Conservation (phyloP, 768 basidiomycete genomes). For the Chalciporus pseudorubinellus region DNA sequence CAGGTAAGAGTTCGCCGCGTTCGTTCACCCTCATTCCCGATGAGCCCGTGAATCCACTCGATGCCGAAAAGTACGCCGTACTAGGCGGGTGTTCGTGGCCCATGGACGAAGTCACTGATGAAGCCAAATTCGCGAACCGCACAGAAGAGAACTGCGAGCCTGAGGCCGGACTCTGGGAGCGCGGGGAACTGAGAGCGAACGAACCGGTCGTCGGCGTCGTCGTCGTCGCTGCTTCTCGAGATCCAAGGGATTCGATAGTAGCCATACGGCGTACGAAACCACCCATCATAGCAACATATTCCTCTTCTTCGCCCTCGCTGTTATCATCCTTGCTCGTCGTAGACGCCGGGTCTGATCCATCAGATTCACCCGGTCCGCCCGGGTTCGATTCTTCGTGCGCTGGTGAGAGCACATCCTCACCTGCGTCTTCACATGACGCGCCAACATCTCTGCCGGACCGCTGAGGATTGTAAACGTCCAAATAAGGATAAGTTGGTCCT, state of each 20-base stretch:
- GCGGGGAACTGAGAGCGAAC: constrained; percentile 25
- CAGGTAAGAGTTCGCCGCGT: constrained; percentile 25
- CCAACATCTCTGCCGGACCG: constrained; percentile 1
- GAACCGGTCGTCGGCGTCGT: constrained; percentile 33
- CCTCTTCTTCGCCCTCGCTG: constrained; percentile 27
- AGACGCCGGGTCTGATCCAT: neutral
- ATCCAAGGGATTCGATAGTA: constrained; percentile 76
- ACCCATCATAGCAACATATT: constrained; percentile 57
- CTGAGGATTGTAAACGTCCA: constrained; percentile 30
- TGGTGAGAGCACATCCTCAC: constrained; percentile 1
- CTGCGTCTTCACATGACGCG: constrained; percentile 1
- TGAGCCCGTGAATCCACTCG: constrained; percentile 19
- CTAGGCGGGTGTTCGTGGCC: constrained; percentile 16
- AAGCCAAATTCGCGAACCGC: constrained; percentile 16
- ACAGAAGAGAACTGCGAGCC: constrained; percentile 27
- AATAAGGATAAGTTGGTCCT: constrained; percentile 29
- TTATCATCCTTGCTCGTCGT: constrained; percentile 2
- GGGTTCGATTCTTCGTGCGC: constrained; percentile 1
- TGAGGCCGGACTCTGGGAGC: constrained; percentile 21
- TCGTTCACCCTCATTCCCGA: constrained; percentile 22
- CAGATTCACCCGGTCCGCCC: constrained; percentile 1
- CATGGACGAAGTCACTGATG: neutral
- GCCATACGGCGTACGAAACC: constrained; percentile 71
- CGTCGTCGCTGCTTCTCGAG: constrained; percentile 44
- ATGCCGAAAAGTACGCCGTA: constrained; percentile 26